Evolutionary conservation across 106 monocot species (phyloP).

Genomic region (Dioscorea zingiberensis): DNA sequence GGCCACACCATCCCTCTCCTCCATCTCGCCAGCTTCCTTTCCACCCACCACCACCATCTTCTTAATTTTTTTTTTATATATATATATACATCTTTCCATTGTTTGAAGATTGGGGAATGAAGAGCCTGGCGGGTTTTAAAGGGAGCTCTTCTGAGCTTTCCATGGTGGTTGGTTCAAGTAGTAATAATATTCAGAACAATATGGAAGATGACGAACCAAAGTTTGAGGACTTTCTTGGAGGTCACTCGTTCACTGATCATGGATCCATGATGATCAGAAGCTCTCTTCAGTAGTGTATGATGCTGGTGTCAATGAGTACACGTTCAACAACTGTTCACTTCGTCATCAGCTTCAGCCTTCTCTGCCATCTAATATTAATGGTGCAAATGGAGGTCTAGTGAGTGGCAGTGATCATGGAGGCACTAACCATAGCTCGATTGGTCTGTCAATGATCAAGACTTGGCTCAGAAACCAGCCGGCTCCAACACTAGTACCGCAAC

Average conservation of each 20-base stretch:
- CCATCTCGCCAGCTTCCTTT: too few relatives aligned
- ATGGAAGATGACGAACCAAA: slow-evolving; percentile 55
- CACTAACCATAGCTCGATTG: slow-evolving; percentile 36
- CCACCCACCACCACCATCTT: too few relatives aligned
- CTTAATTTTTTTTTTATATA: too few relatives aligned
- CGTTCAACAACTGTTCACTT: slow-evolving; percentile 49
- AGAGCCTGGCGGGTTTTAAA: slow-evolving; percentile 51
- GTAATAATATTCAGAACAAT: slow-evolving; percentile 15
- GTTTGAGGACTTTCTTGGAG: slow-evolving; percentile 91
- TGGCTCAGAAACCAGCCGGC: slow-evolving; percentile 79
- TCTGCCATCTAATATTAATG: slow-evolving; percentile 1
- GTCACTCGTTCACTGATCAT: slow-evolving; percentile 58
- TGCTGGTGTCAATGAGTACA: slow-evolving; percentile 23
- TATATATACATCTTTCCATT: background rate
- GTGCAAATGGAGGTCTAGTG: background rate
- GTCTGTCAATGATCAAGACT: slow-evolving; percentile 87
- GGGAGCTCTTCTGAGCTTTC: slow-evolving; percentile 79
- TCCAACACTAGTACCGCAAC: background rate
- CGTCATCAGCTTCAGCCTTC: slow-evolving; percentile 16
- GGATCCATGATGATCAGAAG: slow-evolving; percentile 19
- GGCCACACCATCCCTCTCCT: too few relatives aligned
- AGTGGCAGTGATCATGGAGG: background rate
- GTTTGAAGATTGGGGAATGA: slow-evolving; percentile 74
- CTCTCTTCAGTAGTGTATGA: background rate
- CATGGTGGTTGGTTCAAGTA: slow-evolving; percentile 69